A percentile compares a stretch with the other conserved stretches of the same genome.
Evolutionary conservation across 805 yeast genomes (phyloP).

Genomic region (Blastobotrys attinorum): DNA sequence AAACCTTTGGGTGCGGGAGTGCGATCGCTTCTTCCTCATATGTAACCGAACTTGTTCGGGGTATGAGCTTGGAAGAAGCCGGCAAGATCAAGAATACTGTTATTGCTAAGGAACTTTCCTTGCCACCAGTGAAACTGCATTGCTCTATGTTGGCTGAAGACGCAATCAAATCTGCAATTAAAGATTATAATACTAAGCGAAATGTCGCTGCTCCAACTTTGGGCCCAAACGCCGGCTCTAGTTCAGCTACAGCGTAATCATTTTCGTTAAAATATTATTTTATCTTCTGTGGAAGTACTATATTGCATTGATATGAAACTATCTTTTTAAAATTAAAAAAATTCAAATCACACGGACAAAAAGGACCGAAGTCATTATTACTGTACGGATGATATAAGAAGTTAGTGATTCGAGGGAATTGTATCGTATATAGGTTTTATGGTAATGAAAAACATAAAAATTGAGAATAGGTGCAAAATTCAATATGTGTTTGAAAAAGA

Average conservation of each 20-base stretch:
- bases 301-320: too few species aligned
- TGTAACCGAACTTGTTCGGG: constrained; percentile 92
- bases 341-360: neutral
- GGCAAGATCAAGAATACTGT: constrained; percentile 85
- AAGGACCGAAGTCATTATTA: neutral
- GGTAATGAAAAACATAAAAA: too few species aligned
- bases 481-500: too few species aligned
- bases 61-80: constrained; percentile 91
- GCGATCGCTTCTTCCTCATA: constrained; percentile 95
- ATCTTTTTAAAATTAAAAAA: neutral
- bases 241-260: constrained; percentile 8
- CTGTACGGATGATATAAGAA: too few species aligned
- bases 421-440: too few species aligned
- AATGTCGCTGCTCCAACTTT: constrained; percentile 42
- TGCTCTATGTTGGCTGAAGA: constrained; percentile 99
- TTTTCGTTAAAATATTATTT: too few species aligned
- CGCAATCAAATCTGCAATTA: constrained; percentile 94
- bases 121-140: constrained; percentile 96
- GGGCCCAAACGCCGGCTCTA: constrained; percentile 46
- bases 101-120: constrained; percentile 86
- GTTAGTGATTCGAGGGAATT: too few species aligned
- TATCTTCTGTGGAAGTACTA: neutral
- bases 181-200: constrained; percentile 87
- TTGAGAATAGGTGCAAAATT: too few species aligned
- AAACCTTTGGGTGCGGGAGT: constrained; percentile 98